A percentile compares a stretch with the other conserved stretches of the same genome.
Evolutionary conservation across 805 yeast species (phyloP).

Genomic region (Candida coquimbonensis): DNA sequence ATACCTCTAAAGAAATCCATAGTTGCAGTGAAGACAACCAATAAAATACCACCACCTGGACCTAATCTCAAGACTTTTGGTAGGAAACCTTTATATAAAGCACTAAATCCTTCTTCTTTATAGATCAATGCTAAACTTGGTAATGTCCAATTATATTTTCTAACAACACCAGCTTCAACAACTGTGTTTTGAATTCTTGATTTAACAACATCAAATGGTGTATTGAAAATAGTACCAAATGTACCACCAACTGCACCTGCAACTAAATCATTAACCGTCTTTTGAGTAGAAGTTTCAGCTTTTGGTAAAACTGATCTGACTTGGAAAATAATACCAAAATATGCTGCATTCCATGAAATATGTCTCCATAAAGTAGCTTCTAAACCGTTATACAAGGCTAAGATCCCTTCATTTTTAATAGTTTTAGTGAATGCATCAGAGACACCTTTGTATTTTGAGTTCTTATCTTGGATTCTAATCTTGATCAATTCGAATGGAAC

Average conservation of each 20-base stretch:
- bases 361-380: conserved; percentile 99
- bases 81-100: conserved; percentile 90
- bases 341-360: conserved; percentile 94
- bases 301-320: conserved; percentile 72
- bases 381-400: conserved; percentile 87
- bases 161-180: conserved; percentile 60
- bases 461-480: conserved; percentile 87
- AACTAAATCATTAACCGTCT: conserved; percentile 78
- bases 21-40: conserved; percentile 92
- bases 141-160: conserved; percentile 88
- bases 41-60: conserved; percentile 97
- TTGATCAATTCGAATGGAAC: conserved; percentile 97
- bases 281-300: conserved; percentile 62
- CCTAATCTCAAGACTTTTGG: conserved; percentile 97
- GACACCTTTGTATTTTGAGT: conserved; percentile 77
- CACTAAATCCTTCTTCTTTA: conserved; percentile 86
- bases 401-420: conserved; percentile 64
- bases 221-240: conserved; percentile 88
- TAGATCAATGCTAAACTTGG: conserved; percentile 71
- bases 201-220: conserved; percentile 97
- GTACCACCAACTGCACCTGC: conserved; percentile 98
- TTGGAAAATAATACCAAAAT: conserved; percentile 92
- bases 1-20: conserved; percentile 82
- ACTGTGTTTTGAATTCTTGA: conserved; percentile 84
- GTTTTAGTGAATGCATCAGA: conserved; percentile 73